Evolutionary conservation across 2,329 filamentous ascomycete genomes (phyloP), one percentile per base, ranked within the genome.

Genomic region (Aspergillus japonicus): DNA sequence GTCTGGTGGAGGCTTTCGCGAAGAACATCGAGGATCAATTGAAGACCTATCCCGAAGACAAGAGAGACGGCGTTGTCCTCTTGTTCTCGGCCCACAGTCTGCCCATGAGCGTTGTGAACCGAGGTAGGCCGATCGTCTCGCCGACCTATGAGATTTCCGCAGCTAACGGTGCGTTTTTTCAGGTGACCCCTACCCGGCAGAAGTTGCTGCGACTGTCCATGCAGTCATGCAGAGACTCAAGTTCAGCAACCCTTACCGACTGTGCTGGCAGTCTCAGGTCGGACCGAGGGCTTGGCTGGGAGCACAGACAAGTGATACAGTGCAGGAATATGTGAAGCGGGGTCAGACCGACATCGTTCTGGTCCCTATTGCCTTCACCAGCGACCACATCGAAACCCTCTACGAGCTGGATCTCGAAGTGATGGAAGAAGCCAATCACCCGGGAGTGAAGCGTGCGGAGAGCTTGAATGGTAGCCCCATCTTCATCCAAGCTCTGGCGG

Each of bases 201-300:
- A 99, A 76, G 95, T 99, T 5, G 94, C 91, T 6, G 95, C 95
- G 10, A 99, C 95, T 0, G 95, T 98, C 8, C 89, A 96, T 72
- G 93, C 94, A 2, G 94, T 99, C n/a, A 97, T 97, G 90, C 86
- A 96, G 73, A 85, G 91, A 52, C 83, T 99, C 14, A 89, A 88
- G 33, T 92, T 95, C 77, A 89, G 87, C 62, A 95, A 99, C 78
- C 91, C 90, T 5, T 98, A 97, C 78, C 88, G 95, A 57, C 83
- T 99, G 19, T 95, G 93, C 71, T 99, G 95, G 95, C 95, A 99
- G 77, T 97, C 93, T 5, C 95, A 99, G 78, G 95, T 99, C 64
- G 95, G 96, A 7, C 95, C 96, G 0, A 91, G 89, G 29, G 90
- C 95, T 21, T 99, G 95, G 95, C 83, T 99, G 8, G 95, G 95